A percentile compares a stretch with the other conserved stretches of the same genome.
phyloP scores from a whole-genome alignment of 140 eudicot genomes.

The Anethum foeniculum region DNA sequence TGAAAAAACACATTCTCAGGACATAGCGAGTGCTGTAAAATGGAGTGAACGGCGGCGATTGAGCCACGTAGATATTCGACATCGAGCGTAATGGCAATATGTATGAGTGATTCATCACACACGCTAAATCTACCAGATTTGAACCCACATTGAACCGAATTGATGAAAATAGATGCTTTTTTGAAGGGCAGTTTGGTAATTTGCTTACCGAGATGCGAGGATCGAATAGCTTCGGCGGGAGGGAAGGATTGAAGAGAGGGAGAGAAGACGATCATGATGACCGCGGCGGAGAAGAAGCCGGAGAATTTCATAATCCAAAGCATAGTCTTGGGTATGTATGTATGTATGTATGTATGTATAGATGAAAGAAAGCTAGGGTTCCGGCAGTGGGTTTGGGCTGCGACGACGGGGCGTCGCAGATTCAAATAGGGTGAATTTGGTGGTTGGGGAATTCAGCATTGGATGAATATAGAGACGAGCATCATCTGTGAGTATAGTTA shows the following conservation, averaged over 20 bases:
- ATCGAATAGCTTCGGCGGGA: slow-evolving; percentile 85
- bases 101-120: slow-evolving; percentile 65
- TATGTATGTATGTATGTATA: not conserved
- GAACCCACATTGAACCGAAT: slow-evolving; percentile 38
- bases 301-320: slow-evolving; percentile 71
- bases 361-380: slow-evolving; percentile 30
- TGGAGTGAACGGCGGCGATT: slow-evolving; percentile 85
- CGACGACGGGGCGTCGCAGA: slow-evolving; percentile 13
- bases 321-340: slow-evolving; percentile 29
- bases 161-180: slow-evolving; percentile 40
- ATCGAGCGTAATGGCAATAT: slow-evolving; percentile 85
- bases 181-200: slow-evolving; percentile 34
- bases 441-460: not conserved
- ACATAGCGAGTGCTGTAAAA: slow-evolving; percentile 65
- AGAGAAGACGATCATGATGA: slow-evolving; percentile 58
- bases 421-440: not conserved
- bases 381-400: slow-evolving; percentile 31
- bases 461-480: not conserved
- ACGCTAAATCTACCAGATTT: slow-evolving; percentile 17
- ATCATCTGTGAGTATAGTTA: not conserved
- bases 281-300: slow-evolving; percentile 55
- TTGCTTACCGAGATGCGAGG: slow-evolving; percentile 16
- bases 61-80: slow-evolving; percentile 83
- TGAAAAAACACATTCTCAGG: slow-evolving; percentile 79
- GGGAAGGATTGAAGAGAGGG: slow-evolving; percentile 77